phyloP scores from a whole-genome alignment of 345 rosid genomes.

The Eucalyptus sideroxylon region DNA sequence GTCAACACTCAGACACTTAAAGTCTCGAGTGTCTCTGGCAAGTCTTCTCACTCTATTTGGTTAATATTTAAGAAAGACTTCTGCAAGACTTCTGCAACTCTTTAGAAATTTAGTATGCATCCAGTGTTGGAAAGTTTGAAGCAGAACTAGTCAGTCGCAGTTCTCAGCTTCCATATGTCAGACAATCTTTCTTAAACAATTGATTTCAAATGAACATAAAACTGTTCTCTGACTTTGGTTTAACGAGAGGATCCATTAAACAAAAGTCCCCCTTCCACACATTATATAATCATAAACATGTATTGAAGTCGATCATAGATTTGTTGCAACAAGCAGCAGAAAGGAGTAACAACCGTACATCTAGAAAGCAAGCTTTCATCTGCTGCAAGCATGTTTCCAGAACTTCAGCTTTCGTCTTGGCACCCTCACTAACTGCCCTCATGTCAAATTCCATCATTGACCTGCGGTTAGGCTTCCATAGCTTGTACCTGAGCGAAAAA shows the following conservation, averaged over 20 bases:
- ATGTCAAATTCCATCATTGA: slow-evolving; percentile 90
- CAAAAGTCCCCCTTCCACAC: not conserved
- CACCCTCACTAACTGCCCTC: slow-evolving; percentile 86
- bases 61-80: not conserved
- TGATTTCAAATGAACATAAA: not conserved
- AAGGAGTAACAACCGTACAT: slow-evolving; percentile 37
- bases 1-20: not conserved
- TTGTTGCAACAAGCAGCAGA: not conserved
- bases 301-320: not conserved
- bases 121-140: not conserved
- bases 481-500: slow-evolving; percentile 54
- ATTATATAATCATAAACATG: not conserved
- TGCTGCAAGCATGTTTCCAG: slow-evolving; percentile 79
- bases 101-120: not conserved
- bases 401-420: slow-evolving; percentile 74
- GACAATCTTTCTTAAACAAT: not conserved
- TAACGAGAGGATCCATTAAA: not conserved
- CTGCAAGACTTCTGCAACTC: not conserved
- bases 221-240: not conserved
- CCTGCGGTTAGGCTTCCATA: slow-evolving; percentile 98
- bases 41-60: not conserved
- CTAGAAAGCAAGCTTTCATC: slow-evolving; percentile 96
- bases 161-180: not conserved
- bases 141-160: not conserved
- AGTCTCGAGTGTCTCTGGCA: not conserved